Evolutionary conservation across 2,329 filamentous ascomycete genomes (phyloP).

Genomic region (Chaetomiaceae sp.): DNA sequence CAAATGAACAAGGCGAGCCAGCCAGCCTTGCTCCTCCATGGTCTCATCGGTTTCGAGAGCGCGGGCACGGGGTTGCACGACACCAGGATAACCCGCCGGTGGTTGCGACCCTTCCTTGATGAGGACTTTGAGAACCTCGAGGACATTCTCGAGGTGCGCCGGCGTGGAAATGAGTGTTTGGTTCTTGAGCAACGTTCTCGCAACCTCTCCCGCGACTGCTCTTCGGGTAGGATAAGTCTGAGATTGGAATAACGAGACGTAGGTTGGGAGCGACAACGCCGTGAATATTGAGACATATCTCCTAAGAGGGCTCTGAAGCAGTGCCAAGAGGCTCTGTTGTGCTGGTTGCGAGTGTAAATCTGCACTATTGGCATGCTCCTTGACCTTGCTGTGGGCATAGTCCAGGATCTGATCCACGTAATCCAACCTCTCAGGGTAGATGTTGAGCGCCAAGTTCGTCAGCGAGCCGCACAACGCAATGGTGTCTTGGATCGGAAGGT

Average conservation of each 20-base stretch:
- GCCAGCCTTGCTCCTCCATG: conserved; percentile 95
- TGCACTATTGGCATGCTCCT: conserved; percentile 88
- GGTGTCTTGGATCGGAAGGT: conserved; percentile 88
- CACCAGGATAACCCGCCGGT: conserved; percentile 77
- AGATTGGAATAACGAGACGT: conserved; percentile 81
- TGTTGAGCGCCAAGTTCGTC: conserved; percentile 88
- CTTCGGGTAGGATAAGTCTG: conserved; percentile 91
- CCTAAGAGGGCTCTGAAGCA: conserved; percentile 86
- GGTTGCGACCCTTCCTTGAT: conserved; percentile 89
- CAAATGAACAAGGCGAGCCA: conserved; percentile 87
- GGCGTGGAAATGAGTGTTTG: conserved; percentile 73
- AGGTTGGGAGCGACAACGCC: conserved; percentile 87
- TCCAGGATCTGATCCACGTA: conserved; percentile 92
- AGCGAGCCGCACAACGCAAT: conserved; percentile 92
- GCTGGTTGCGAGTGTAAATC: conserved; percentile 84
- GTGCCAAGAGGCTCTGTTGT: conserved; percentile 82
- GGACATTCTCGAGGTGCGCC: conserved; percentile 78
- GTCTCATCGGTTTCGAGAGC: conserved; percentile 89
- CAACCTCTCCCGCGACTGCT: conserved; percentile 85
- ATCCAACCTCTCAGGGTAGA: conserved; percentile 87
- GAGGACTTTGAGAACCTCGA: conserved; percentile 83
- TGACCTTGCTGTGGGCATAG: conserved; percentile 81
- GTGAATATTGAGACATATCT: conserved; percentile 93
- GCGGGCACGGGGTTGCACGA: conserved; percentile 68
- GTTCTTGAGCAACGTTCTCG: conserved; percentile 75